Conservation (phyloP, 148 eudicot genomes). For the Spergularia bocconei region DNA sequence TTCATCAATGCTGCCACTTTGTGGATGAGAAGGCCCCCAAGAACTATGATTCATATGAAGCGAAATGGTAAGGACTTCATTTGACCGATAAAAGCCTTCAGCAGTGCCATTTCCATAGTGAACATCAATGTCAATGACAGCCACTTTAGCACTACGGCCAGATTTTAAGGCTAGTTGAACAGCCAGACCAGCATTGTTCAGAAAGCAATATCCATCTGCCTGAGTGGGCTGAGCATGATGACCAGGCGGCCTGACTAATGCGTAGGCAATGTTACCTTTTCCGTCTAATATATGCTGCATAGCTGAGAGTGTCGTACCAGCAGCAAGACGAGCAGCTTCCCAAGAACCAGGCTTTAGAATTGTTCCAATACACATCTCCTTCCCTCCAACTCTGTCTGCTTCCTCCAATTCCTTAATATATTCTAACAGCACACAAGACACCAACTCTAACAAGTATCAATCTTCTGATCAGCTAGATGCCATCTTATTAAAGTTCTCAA, state of each 20-base stretch:
- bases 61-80: conserved; percentile 77
- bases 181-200: conserved; percentile 85
- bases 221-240: conserved; percentile 95
- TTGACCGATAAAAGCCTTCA: conserved; percentile 70
- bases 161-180: conserved; percentile 53
- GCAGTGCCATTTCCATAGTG: conserved; percentile 97
- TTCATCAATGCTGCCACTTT: conserved; percentile 66
- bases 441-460: neutral
- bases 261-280: conserved; percentile 53
- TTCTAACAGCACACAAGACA: conserved; percentile 34
- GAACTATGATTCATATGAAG: conserved; percentile 99
- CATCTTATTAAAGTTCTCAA: neutral
- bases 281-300: conserved; percentile 72
- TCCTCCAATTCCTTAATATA: conserved; percentile 67
- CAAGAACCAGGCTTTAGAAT: conserved; percentile 88
- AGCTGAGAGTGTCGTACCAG: conserved; percentile 85
- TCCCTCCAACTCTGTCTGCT: conserved; percentile 62
- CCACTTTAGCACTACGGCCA: conserved; percentile 55
- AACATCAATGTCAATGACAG: conserved; percentile 90
- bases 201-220: conserved; percentile 96
- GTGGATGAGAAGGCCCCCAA: conserved; percentile 98
- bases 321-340: conserved; percentile 87
- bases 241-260: conserved; percentile 93
- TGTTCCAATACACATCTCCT: conserved; percentile 59
- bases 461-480: neutral